Conservation (phyloP, 2,329 filamentous ascomycete species). For the Aspergillus ibericus region DNA sequence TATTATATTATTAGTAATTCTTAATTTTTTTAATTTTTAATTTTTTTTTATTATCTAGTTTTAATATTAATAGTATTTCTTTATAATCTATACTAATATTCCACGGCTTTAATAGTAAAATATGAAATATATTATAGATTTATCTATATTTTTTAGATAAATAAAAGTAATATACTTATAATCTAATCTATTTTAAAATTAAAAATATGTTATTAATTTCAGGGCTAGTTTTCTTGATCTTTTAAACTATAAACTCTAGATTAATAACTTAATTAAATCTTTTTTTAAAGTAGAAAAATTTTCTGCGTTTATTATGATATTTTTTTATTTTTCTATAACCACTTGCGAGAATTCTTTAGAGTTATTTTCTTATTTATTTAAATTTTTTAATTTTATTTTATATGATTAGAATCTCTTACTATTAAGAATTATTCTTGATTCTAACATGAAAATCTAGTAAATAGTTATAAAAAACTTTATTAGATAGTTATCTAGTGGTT, state of each 20-base stretch:
- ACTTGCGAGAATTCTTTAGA: not conserved
- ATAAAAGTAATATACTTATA: too few relatives aligned
- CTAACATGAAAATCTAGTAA: not conserved
- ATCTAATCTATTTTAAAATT: too few relatives aligned
- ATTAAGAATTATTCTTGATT: too few relatives aligned
- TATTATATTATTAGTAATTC: too few relatives aligned
- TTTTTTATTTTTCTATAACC: not conserved
- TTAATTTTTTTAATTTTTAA: too few relatives aligned
- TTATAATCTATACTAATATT: too few relatives aligned
- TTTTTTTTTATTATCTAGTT: too few relatives aligned
- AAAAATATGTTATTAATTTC: not conserved
- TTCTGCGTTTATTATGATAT: not conserved
- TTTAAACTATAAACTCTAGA: not conserved
- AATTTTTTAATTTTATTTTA: not conserved
- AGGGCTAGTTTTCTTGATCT: not conserved
- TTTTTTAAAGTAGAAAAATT: not conserved
- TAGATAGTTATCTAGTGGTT: not conserved
- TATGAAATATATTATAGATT: too few relatives aligned
- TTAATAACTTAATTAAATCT: not conserved
- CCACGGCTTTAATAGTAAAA: too few relatives aligned
- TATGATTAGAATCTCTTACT: too few relatives aligned
- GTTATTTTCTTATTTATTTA: not conserved
- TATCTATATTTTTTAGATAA: too few relatives aligned
- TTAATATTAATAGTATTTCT: too few relatives aligned
- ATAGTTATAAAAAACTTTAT: not conserved